Evolutionary conservation across 1,284 basidiomycete species (phyloP), one percentile per base, ranked within the genome.

Genomic region (Pterula multifida): DNA sequence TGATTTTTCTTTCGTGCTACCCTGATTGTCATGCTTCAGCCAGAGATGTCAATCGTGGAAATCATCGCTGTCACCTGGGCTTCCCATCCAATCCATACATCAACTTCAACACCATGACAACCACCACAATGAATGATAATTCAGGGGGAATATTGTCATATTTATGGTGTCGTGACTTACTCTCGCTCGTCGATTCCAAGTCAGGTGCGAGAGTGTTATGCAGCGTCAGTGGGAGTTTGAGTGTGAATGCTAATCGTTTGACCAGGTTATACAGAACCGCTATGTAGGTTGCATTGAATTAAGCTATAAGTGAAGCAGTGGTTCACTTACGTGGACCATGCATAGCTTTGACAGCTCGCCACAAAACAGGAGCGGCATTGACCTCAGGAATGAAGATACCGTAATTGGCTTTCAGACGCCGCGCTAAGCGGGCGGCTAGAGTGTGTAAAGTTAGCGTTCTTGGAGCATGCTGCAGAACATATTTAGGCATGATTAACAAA

Each of bases 21-120:
- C 59, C 81, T 81, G 56, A 62, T 59, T 48, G 47, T 49, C 3
- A 9, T 23, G 12, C 12, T 15, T 45, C 32, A 46, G 61, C 49
- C 46, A 42, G n/a, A 35, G 26, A 35, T 24, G 47, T 45, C 26
- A 52, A 45, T 22, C 45, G 32, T 28, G 19, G 44, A 36, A 52
- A 42, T 36, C 49, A 49, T 45, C 13, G 6, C 39, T 19, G 68
- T 49, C 56, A 80, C 85, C 85, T 75, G 47, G 60, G 54, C 53
- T 65, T 66, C n/a, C 79, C 86, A 62, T 92, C 89, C 25, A 93
- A 62, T 1, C 90, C 90, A 58, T 93, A 92, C 9, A 82, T 74
- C 68, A 93, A 69, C 65, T 92, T 93, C 61, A 92, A 70, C 25
- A 83, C 77, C 2, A 92, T 69, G 15, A 92, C 70, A 49, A 78